Evolutionary conservation across 2,329 filamentous ascomycete species (phyloP).

Genomic region (Cercospora sojina): DNA sequence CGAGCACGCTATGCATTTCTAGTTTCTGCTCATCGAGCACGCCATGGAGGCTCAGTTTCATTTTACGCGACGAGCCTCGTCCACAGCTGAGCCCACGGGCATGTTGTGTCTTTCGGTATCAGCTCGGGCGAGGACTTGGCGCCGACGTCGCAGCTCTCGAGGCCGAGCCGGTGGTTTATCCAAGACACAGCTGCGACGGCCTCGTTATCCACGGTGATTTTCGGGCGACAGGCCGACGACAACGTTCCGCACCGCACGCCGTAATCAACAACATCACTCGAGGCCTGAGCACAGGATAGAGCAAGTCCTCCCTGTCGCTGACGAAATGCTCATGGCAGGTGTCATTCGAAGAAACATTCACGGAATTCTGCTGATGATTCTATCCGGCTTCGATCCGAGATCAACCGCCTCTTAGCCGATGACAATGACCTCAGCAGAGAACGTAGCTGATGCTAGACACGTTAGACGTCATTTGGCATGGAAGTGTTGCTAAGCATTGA

Average conservation of each 20-base stretch:
- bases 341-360: not conserved
- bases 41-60: not conserved
- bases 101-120: not conserved
- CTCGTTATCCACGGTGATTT: not conserved
- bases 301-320: too few species aligned
- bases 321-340: not conserved
- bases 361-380: not conserved
- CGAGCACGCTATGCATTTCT: conserved; percentile 10
- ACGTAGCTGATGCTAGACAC: not conserved
- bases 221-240: not conserved
- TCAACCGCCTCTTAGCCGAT: conserved; percentile 1
- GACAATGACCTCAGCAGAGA: conserved; percentile 3
- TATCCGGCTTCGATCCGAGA: conserved; percentile 1
- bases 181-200: not conserved
- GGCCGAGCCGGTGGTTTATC: not conserved
- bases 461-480: conserved; percentile 6
- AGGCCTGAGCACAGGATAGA: too few species aligned
- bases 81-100: not conserved
- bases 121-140: not conserved
- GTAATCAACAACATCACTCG: not conserved
- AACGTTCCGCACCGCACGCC: not conserved
- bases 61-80: conserved; percentile 8
- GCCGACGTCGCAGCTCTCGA: not conserved
- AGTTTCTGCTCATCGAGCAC: conserved; percentile 7
- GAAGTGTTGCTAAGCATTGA: not conserved